These are phyloP conservation scores for Penicillium brasilianum DNA, from an alignment of 2,329 filamentous ascomycete species.

Conservation along the genomic window DNA sequence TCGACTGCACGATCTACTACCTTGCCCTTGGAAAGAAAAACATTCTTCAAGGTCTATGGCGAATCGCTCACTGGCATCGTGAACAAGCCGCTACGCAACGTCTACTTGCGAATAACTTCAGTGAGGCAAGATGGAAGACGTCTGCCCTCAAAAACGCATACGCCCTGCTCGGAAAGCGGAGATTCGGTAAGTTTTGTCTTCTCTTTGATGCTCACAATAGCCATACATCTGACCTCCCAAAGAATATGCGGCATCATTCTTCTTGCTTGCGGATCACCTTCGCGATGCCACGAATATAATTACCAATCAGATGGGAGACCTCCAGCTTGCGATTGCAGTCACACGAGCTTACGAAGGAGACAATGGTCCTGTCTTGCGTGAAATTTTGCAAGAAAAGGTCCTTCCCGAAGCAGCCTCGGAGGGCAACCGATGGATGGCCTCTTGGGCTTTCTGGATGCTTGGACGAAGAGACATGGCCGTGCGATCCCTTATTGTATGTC, in stretches of 20 bases:
- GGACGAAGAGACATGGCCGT: slow-evolving; percentile 82
- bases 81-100: slow-evolving; percentile 82
- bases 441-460: slow-evolving; percentile 95
- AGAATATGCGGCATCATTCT: slow-evolving; percentile 96
- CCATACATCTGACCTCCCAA: slow-evolving; percentile 14
- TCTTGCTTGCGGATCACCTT: slow-evolving; percentile 83
- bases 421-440: slow-evolving; percentile 90
- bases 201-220: background rate
- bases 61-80: slow-evolving; percentile 86
- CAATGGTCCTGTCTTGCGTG: slow-evolving; percentile 71
- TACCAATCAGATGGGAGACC: slow-evolving; percentile 81
- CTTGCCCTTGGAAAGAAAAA: slow-evolving; percentile 89
- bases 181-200: slow-evolving; percentile 71
- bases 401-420: slow-evolving; percentile 76
- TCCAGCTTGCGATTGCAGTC: slow-evolving; percentile 88
- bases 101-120: slow-evolving; percentile 88
- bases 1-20: slow-evolving; percentile 91
- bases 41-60: slow-evolving; percentile 88
- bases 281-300: slow-evolving; percentile 86
- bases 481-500: slow-evolving; percentile 74
- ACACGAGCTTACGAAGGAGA: slow-evolving; percentile 89
- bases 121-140: slow-evolving; percentile 83
- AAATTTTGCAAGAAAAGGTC: slow-evolving; percentile 78
- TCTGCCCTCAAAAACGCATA: slow-evolving; percentile 96
- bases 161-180: slow-evolving; percentile 84